Percentiles rank a stretch among this genome's conserved stretches.
Conservation (phyloP, 352 stramenopile genomes). For the Phytophthora cactorum region DNA sequence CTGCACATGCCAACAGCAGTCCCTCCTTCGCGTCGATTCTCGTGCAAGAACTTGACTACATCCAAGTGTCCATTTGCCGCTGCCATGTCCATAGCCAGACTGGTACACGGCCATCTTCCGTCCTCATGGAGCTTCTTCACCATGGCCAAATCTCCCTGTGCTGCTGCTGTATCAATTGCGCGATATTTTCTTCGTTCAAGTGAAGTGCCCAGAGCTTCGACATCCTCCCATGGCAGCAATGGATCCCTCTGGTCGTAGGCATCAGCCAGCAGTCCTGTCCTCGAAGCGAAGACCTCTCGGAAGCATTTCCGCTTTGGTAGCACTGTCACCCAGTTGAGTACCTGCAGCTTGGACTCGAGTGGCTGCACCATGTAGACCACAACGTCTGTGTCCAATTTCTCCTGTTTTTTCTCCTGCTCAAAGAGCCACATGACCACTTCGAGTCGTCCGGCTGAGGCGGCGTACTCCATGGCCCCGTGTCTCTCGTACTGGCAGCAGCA, state of each 20-base stretch:
- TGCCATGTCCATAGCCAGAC: conserved; percentile 46
- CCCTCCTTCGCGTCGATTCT: conserved; percentile 45
- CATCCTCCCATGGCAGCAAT: conserved; percentile 32
- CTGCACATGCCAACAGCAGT: conserved; percentile 45
- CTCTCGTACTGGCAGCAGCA: conserved; percentile 40
- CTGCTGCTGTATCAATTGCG: conserved; percentile 42
- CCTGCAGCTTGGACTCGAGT: conserved; percentile 29
- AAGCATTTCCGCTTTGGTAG: conserved; percentile 36
- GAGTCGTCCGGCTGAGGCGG: conserved; percentile 31
- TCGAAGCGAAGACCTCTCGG: conserved; percentile 43
- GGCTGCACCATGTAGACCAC: conserved; percentile 43
- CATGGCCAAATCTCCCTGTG: conserved; percentile 41
- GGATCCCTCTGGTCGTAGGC: conserved; percentile 45
- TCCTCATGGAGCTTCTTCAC: conserved; percentile 42
- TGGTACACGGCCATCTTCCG: conserved; percentile 42
- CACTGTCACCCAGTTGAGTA: conserved; percentile 48
- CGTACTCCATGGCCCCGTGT: conserved; percentile 54
- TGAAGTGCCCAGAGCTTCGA: conserved; percentile 4
- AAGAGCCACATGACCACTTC: conserved; percentile 49
- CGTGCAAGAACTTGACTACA: conserved; percentile 47
- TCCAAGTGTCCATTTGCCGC: conserved; percentile 46
- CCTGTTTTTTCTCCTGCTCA: conserved; percentile 24
- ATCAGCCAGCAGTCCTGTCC: conserved; percentile 31
- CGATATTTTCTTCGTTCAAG: conserved; percentile 26
- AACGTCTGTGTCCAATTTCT: conserved; percentile 13